phyloP scores from a whole-genome alignment of 352 stramenopile species.

The Phytophthora capsici region DNA sequence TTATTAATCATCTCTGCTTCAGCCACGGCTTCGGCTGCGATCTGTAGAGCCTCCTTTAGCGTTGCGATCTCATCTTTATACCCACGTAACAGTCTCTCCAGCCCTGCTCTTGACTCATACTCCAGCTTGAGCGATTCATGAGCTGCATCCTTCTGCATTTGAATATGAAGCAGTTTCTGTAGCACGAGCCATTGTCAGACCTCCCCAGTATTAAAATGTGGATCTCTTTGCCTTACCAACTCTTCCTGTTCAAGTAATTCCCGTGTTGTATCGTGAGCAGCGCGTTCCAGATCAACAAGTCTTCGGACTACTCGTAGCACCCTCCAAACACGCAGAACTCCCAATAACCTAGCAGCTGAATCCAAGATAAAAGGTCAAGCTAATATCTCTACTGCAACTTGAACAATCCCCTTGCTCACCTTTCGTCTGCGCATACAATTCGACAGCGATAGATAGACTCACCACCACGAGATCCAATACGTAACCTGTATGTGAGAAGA shows the following conservation, averaged over 20 bases:
- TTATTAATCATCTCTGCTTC: slow-evolving; percentile 37
- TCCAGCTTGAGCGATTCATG: slow-evolving; percentile 71
- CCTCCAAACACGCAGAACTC: slow-evolving; percentile 64
- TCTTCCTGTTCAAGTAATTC: slow-evolving; percentile 55
- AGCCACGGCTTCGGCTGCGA: slow-evolving; percentile 65
- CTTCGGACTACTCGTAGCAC: slow-evolving; percentile 60
- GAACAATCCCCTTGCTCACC: slow-evolving; percentile 31
- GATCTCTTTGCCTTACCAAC: slow-evolving; percentile 31
- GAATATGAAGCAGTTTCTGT: slow-evolving; percentile 50
- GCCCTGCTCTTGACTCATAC: slow-evolving; percentile 49
- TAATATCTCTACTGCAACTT: no score
- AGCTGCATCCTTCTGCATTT: slow-evolving; percentile 51
- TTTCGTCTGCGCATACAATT: slow-evolving; percentile 64
- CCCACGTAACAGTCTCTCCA: slow-evolving; percentile 62
- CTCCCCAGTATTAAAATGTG: background rate
- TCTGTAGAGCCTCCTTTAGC: slow-evolving; percentile 76
- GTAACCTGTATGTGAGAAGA: slow-evolving; percentile 72
- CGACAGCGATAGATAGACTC: slow-evolving; percentile 31
- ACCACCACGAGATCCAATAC: slow-evolving; percentile 54
- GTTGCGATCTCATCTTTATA: slow-evolving; percentile 83
- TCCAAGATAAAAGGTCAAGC: background rate
- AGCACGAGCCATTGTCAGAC: background rate
- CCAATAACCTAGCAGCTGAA: slow-evolving; percentile 53
- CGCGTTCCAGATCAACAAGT: slow-evolving; percentile 55
- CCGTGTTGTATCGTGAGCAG: slow-evolving; percentile 45